Evolutionary conservation across 2,329 filamentous ascomycete species (phyloP).

Genomic region (Annulohypoxylon truncatum): DNA sequence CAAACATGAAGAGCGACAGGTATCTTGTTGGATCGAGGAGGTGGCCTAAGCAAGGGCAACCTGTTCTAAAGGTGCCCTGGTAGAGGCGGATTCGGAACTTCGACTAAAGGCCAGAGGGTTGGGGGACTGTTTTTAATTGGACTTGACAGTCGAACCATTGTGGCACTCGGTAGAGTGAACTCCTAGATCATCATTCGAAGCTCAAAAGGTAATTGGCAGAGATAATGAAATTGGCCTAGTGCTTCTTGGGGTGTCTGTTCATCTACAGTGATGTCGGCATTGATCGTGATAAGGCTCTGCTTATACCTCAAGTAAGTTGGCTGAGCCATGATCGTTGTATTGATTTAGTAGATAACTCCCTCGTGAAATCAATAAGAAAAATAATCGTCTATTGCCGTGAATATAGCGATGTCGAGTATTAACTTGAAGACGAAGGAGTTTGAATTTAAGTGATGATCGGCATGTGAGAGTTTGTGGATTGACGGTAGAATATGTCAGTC

Average conservation of each 20-base stretch:
- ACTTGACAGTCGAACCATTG: neutral
- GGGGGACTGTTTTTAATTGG: too few species aligned
- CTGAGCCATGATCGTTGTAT: neutral
- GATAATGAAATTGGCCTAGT: neutral
- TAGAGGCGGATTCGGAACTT: neutral
- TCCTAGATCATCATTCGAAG: constrained; percentile 2
- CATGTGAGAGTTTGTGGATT: neutral
- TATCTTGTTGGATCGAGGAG: neutral
- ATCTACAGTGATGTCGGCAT: neutral
- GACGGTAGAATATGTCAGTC: neutral
- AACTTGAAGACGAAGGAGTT: neutral
- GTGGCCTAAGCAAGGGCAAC: neutral
- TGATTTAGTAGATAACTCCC: neutral
- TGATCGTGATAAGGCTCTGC: neutral
- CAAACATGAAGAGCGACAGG: neutral
- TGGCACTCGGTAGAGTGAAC: neutral
- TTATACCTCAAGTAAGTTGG: neutral
- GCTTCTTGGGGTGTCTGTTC: neutral
- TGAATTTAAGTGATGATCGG: neutral
- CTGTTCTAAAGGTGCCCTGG: neutral
- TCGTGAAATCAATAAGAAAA: neutral
- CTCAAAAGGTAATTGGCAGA: neutral
- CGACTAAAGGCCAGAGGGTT: neutral
- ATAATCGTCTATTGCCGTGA: neutral
- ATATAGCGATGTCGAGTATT: neutral